Evolutionary conservation across 305 asterid species (phyloP).

Genomic region (Fraxinus sp.): DNA sequence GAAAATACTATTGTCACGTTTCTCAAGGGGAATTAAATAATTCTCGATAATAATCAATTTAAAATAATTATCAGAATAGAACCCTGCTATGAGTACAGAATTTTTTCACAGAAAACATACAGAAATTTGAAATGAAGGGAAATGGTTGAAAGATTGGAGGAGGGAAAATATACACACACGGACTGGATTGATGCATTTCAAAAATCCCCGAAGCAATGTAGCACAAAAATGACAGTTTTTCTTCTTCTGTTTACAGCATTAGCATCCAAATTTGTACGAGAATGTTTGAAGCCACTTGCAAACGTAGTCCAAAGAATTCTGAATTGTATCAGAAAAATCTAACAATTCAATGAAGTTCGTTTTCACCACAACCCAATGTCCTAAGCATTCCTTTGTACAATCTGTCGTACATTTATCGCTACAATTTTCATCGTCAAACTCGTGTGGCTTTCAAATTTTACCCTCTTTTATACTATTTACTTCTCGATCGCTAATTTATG

Average conservation of each 20-base stretch:
- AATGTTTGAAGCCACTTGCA: background rate
- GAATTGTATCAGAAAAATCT: background rate
- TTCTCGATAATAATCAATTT: background rate
- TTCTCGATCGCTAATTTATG: background rate
- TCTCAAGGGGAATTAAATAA: background rate
- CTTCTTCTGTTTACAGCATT: background rate
- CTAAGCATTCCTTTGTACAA: background rate
- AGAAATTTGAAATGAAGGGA: too few relatives aligned
- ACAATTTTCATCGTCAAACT: background rate
- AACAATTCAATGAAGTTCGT: background rate
- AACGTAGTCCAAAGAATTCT: background rate
- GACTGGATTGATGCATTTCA: too few relatives aligned
- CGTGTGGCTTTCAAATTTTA: background rate
- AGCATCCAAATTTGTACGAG: background rate
- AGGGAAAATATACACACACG: too few relatives aligned
- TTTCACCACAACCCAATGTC: background rate
- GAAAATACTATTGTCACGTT: background rate
- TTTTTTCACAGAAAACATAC: too few relatives aligned
- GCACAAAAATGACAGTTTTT: background rate
- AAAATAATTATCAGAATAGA: too few relatives aligned
- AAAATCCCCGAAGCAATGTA: background rate
- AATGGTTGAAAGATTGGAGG: too few relatives aligned
- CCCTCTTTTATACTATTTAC: background rate
- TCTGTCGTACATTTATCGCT: background rate
- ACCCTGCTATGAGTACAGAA: too few relatives aligned